These are phyloP conservation scores for Sporothrix globosa DNA, from an alignment of 2,329 filamentous ascomycete species.

Conservation along the genomic window DNA sequence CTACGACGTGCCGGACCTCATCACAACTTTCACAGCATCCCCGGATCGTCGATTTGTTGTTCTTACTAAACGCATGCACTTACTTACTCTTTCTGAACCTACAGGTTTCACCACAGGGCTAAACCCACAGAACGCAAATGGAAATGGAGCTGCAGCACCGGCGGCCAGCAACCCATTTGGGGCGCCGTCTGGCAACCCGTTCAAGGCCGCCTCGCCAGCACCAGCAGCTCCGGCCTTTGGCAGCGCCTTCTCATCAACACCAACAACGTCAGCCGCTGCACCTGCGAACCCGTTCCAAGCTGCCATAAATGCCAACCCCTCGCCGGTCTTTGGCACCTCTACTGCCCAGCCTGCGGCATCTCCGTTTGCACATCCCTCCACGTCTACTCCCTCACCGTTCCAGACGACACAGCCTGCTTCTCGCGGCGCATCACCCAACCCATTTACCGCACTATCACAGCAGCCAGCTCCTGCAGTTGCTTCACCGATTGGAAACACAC, in stretches of 20 bases:
- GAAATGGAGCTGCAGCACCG: background rate
- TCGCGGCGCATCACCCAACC: slow-evolving; percentile 4
- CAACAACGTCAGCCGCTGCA: background rate
- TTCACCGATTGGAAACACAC: slow-evolving; percentile 8
- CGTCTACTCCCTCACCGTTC: background rate
- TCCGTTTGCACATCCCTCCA: background rate
- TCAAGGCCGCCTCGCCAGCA: slow-evolving; percentile 12
- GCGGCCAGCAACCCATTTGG: slow-evolving; percentile 25
- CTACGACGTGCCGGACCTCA: background rate
- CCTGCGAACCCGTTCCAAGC: slow-evolving; percentile 29
- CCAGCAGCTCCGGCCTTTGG: slow-evolving; percentile 8
- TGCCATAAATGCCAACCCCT: slow-evolving; percentile 4
- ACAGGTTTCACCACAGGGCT: slow-evolving; percentile 8
- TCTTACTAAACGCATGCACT: background rate
- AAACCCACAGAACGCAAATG: background rate
- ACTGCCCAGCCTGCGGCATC: background rate
- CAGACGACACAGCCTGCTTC: slow-evolving; percentile 6
- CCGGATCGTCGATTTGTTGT: background rate
- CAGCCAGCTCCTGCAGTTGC: slow-evolving; percentile 6
- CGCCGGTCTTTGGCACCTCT: slow-evolving; percentile 4
- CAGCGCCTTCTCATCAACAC: background rate
- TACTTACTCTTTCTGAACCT: slow-evolving; percentile 26
- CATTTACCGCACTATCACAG: slow-evolving; percentile 2
- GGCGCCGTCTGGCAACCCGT: slow-evolving; percentile 23
- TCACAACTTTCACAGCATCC: background rate